Evolutionary conservation across 2,329 filamentous ascomycete genomes (phyloP), one percentile per base, ranked within the genome.

Genomic region (Fusarium protoensiforme): DNA sequence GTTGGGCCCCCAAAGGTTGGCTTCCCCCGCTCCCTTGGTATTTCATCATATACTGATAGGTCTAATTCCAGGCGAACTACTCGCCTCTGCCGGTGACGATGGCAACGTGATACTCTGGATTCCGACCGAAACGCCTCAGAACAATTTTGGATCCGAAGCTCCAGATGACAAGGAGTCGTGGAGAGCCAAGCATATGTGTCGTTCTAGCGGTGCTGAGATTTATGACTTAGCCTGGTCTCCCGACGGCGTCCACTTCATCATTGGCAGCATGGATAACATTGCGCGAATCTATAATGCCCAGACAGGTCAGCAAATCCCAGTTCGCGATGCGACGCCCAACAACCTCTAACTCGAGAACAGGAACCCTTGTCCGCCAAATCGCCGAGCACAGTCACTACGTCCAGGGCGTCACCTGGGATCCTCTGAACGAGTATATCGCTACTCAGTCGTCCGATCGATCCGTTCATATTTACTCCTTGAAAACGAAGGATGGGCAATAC

Each of bases 161-260:
- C 88, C 92, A 64, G 96, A 98, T 77, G 96, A 99, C 81, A 97
- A 98, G 83, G 96, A 99, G 84, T 94, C 94, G 75, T 99, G 96
- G 96, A 89, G 96, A 71, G 93, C 96, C 71, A 98, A 97, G 85
- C 94, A 98, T 81, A 98, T 98, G 96, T 98, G 95, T 83, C 91
- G 96, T 71, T 97, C 95, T 53, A 94, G 93, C 71, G 96, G 95
- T 38, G 94, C 95, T 13, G 96, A 99, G 82, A 98, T 99, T 75
- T 99, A 99, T 84, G 96, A 99, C 83, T 86, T 99, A 65, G 96
- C 96, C 59, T 99, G 96, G 97, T 98, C 96, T 57, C 97, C 97
- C n/a, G 96, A 99, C 82, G 95, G 94, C 41, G 87, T 92, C 41
- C 96, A 97, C 85, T 98, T 99, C 85, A 98, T 99, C 78, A 98